phyloP scores from a whole-genome alignment of 495 filamentous ascomycete genomes.

The Trichoderma erinaceum region DNA sequence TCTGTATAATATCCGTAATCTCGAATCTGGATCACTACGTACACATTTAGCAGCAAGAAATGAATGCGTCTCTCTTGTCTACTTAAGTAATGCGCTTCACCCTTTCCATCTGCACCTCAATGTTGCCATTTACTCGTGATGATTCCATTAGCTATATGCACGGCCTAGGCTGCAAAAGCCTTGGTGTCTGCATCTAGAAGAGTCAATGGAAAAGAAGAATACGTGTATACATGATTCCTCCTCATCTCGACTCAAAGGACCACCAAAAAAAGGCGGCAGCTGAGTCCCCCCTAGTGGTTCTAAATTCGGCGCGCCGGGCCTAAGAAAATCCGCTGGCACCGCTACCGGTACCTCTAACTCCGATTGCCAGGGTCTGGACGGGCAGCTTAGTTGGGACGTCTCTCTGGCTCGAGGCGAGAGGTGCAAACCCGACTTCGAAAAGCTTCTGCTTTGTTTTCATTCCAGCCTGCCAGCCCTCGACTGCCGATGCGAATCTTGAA shows the following conservation, averaged over 20 bases:
- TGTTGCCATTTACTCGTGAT: too few relatives aligned
- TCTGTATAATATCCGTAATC: neutral
- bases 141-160: too few relatives aligned
- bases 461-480: conserved; percentile 20
- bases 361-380: neutral
- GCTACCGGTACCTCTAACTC: neutral
- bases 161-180: too few relatives aligned
- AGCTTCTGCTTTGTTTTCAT: conserved; percentile 18
- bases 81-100: too few relatives aligned
- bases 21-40: too few relatives aligned
- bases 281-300: neutral
- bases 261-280: conserved; percentile 3
- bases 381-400: neutral
- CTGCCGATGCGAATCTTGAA: conserved; percentile 13
- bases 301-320: conserved; percentile 1
- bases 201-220: neutral
- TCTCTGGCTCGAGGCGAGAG: neutral
- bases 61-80: too few relatives aligned
- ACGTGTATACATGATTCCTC: neutral
- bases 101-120: too few relatives aligned
- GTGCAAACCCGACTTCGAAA: conserved; percentile 16
- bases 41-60: too few relatives aligned
- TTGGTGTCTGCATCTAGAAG: too few relatives aligned
- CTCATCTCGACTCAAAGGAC: neutral
- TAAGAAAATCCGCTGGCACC: conserved; percentile 3